These are phyloP conservation scores for Fimicolochytrium jonesii DNA, from an alignment of 192 early-diverging fungal genomes.

Conservation along the genomic window DNA sequence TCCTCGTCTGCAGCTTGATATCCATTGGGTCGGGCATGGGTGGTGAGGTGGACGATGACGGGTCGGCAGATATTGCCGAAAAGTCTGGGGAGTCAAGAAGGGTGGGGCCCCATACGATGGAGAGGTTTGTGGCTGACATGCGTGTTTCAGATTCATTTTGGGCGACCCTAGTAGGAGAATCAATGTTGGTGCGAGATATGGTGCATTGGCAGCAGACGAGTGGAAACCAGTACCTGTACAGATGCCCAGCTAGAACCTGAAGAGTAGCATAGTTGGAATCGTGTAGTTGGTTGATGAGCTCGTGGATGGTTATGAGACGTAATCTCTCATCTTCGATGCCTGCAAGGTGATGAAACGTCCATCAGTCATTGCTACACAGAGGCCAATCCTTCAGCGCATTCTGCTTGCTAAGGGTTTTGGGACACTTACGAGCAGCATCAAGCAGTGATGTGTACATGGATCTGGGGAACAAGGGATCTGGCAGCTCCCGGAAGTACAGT, in stretches of 20 bases:
- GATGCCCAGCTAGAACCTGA: slow-evolving; percentile 72
- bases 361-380: too few relatives aligned
- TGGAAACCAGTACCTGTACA: slow-evolving; percentile 77
- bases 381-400: too few relatives aligned
- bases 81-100: slow-evolving; percentile 54
- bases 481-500: slow-evolving; percentile 92
- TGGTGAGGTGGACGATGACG: too few relatives aligned
- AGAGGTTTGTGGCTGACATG: slow-evolving; percentile 83
- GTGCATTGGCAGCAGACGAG: too few relatives aligned
- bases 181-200: neutral
- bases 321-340: slow-evolving; percentile 60
- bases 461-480: slow-evolving; percentile 78
- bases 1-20: slow-evolving; percentile 56
- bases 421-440: slow-evolving; percentile 65
- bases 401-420: neutral
- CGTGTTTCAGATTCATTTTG: slow-evolving; percentile 72
- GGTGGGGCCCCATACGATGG: slow-evolving; percentile 93
- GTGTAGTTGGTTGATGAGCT: slow-evolving; percentile 68
- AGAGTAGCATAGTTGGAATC: slow-evolving; percentile 83
- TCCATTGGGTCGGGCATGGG: slow-evolving; percentile 40
- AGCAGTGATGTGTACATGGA: slow-evolving; percentile 63
- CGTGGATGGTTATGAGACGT: slow-evolving; percentile 66
- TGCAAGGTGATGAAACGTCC: too few relatives aligned
- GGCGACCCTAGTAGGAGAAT: slow-evolving; percentile 53
- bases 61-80: too few relatives aligned